Conservation (phyloP, 192 early-diverging fungal genomes). For the Dissophora ornata region DNA sequence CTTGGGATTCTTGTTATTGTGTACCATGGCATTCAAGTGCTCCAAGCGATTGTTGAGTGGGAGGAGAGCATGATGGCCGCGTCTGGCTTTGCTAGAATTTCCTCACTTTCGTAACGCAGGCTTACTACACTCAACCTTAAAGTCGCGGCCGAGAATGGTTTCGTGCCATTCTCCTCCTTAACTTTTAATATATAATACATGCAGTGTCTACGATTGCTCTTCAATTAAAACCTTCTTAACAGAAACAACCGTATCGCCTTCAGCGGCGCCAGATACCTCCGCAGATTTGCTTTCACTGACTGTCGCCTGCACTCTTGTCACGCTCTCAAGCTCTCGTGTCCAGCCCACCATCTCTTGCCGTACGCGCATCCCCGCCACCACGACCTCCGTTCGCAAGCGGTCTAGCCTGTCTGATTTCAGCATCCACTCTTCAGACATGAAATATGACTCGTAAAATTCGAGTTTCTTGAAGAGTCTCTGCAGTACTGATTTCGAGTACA, state of each 20-base stretch:
- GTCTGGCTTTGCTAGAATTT: too few species aligned
- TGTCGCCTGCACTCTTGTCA: slow-evolving; percentile 1
- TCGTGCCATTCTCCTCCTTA: too few species aligned
- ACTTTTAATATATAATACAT: too few species aligned
- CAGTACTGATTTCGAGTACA: slow-evolving; percentile 24
- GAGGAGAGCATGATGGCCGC: too few species aligned
- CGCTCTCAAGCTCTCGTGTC: slow-evolving; percentile 22
- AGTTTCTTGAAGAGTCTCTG: slow-evolving; percentile 38
- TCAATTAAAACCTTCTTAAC: background rate
- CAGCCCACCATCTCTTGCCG: slow-evolving; percentile 39
- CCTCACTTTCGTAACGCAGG: too few species aligned
- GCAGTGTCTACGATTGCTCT: too few species aligned
- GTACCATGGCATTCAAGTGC: too few species aligned
- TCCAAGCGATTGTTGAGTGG: too few species aligned
- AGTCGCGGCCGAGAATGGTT: too few species aligned
- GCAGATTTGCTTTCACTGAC: too few species aligned
- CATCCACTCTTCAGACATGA: slow-evolving; percentile 23
- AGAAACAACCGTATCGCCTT: background rate
- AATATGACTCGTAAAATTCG: slow-evolving; percentile 48
- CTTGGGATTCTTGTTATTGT: too few species aligned
- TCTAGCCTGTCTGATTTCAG: slow-evolving; percentile 27
- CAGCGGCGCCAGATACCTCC: background rate
- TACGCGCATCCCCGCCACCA: slow-evolving; percentile 24
- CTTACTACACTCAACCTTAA: too few species aligned
- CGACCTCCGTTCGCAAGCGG: slow-evolving; percentile 32